phyloP scores from a whole-genome alignment of 139 green algal genomes.

The Auxenochlorella pyrenoidosa region DNA sequence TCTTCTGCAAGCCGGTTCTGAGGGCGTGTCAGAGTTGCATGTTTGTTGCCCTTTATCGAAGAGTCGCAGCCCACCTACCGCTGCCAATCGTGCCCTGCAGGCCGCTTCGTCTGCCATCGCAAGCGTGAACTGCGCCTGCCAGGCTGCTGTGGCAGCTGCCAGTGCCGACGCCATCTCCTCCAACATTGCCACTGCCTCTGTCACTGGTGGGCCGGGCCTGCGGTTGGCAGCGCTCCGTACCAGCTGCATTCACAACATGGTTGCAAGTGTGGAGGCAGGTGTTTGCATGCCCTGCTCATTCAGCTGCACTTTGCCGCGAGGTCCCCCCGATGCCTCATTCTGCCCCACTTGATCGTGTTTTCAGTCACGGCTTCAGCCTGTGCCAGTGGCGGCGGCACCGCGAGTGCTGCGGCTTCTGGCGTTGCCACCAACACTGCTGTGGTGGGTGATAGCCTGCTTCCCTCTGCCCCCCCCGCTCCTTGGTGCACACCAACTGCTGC shows the following conservation, averaged over 20 bases:
- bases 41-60: not conserved
- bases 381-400: not conserved
- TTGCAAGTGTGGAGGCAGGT: not conserved
- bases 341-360: too few relatives aligned
- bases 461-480: too few relatives aligned
- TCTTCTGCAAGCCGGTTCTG: not conserved
- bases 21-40: not conserved
- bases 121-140: constrained; percentile 14
- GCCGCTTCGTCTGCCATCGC: constrained; percentile 22
- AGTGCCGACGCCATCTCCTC: not conserved
- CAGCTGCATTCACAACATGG: not conserved
- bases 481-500: not conserved
- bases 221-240: too few relatives aligned
- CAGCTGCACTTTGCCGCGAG: not conserved
- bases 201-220: not conserved
- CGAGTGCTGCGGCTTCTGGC: not conserved
- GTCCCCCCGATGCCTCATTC: too few relatives aligned
- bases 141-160: not conserved
- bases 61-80: not conserved
- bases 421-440: not conserved
- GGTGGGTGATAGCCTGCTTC: not conserved
- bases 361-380: not conserved
- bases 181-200: constrained; percentile 18
- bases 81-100: not conserved
- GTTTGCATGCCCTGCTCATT: not conserved